Percentiles rank a stretch among this genome's conserved stretches.
Evolutionary conservation across 805 yeast species (phyloP).

Genomic region (Wickerhamomyces ciferrii): DNA sequence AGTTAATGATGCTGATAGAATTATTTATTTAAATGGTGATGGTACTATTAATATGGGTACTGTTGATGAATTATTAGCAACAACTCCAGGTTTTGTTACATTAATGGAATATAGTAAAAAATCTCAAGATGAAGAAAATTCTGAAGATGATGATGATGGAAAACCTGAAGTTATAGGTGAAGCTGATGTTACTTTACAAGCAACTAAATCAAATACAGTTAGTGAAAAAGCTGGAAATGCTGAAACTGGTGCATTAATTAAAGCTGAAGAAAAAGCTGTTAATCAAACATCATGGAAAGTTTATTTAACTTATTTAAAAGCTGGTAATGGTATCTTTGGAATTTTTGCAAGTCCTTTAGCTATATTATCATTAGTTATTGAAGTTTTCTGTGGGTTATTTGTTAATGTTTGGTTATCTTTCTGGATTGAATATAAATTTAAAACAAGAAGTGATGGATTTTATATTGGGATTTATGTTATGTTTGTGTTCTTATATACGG

Average conservation of each 20-base stretch:
- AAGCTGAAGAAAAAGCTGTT: constrained; percentile 54
- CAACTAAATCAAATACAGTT: not conserved
- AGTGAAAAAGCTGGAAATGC: constrained; percentile 13
- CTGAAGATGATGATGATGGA: constrained; percentile 23
- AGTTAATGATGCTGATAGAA: constrained; percentile 55
- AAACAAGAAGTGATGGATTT: constrained; percentile 39
- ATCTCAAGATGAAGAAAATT: constrained; percentile 23
- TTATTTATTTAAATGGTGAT: constrained; percentile 58
- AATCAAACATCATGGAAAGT: constrained; percentile 46
- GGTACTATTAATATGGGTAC: constrained; percentile 58
- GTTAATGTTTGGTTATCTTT: constrained; percentile 79
- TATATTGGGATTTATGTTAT: constrained; percentile 74
- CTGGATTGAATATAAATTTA: constrained; percentile 63
- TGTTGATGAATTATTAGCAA: constrained; percentile 37
- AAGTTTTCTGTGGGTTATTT: constrained; percentile 50
- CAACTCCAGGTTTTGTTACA: constrained; percentile 38
- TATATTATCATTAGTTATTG: constrained; percentile 20
- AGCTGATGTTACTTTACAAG: constrained; percentile 21
- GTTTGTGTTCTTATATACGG: constrained; percentile 45
- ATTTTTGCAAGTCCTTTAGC: constrained; percentile 24
- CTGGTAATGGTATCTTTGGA: constrained; percentile 50
- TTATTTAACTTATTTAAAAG: constrained; percentile 42
- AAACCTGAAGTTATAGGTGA: constrained; percentile 23
- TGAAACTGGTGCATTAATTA: constrained; percentile 31
- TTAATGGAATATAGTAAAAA: constrained; percentile 39